Evolutionary conservation across 1,139 yeast genomes (phyloP), one percentile per base, ranked within the genome.

Genomic region (Yamadazyma blattariae): DNA sequence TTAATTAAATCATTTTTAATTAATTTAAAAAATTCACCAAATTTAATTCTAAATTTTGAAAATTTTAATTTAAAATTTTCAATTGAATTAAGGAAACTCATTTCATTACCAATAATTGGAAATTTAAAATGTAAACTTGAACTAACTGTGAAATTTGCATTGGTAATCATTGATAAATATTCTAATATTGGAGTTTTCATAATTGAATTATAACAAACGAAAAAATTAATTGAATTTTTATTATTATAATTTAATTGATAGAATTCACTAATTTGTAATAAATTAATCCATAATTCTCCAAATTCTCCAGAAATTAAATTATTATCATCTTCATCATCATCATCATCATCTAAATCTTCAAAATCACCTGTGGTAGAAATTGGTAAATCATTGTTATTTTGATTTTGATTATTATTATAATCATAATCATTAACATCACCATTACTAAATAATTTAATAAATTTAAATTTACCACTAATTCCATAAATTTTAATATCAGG

Each of bases 231-330:
- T 35, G 82, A 75, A 26, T 56, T 53, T 19, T 43, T 40, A 22
- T 43, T 48, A 10, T 39, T 44, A 33, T 43, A 25, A 42, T 48
- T 44, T 18, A 38, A 24, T 12, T 50, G 46, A 40, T 62, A 63
- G 27, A 64, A 63, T 52, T 78, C 81, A 3, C 92, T 90, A 27
- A 85, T 63, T 53, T 85, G 94, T 30, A 82, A 57, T 39, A 82
- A 62, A 7, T 86, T 80, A 21, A 82, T 73, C 95, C 95, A 85
- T 41, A 82, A 68, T 42, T 82, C 81, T 2, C 94, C 92, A 10
- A 79, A 73, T 42, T 81, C 82, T 0, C 95, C 95, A 15, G 52
- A 43, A 6, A 61, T 29, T 14, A 44, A 36, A 10, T 48, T 43
- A 32, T 46, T 45, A 10, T 47, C 21, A 10, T 47, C 21, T 21